Evolutionary conservation across 208 protist genomes (phyloP), one percentile per base, ranked within the genome.

Genomic region (Wallacemonas collosoma): DNA sequence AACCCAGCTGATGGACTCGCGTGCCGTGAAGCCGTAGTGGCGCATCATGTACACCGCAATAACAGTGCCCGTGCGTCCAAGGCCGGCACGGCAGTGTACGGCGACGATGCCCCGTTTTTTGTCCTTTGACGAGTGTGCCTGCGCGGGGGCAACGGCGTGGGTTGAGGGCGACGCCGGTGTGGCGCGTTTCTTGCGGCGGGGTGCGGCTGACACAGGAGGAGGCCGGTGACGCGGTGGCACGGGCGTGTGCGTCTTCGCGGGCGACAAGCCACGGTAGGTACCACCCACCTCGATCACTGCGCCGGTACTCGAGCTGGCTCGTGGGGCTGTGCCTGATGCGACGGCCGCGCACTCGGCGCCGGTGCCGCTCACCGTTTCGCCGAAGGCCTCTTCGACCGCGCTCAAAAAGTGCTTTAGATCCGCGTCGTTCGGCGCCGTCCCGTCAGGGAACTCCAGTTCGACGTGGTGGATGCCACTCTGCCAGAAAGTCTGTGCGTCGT

Each of bases 11-110:
- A 99, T 98, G 14, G 86, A 83, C 65, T 98, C 96, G 3, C 78
- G 63, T 12, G 97, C 94, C 11, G 95, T 98, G 58, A 99, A 95
- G 48, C 75, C 63, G 79, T 97, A 98, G 64, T 98, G 80, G 58
- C 95, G 95, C 85, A 98, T 98, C 64, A 98, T 80, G 68, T 95
- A 98, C 15, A 86, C 79, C 1, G 71, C 90, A 53, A 98, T 96
- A 9, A 99, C 71, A 7, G 97, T 98, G 15, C 98, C 98, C n/a
- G 98, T 99, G 47, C 98, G 78, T 45, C 98, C 98, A 8, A 99
- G 83, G 12, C 98, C 98, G 1, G 98, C 97, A 55, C 97, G 96
- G 74, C 98, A 99, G 82, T 99, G 98, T 39, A 99, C 88, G 15
- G 97, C 97, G 3, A 98, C 83, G 0, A 79, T 83, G 35, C 89